These are phyloP conservation scores for Verticillium longisporum DNA, from an alignment of 2,329 filamentous ascomycete species.

Conservation along the genomic window DNA sequence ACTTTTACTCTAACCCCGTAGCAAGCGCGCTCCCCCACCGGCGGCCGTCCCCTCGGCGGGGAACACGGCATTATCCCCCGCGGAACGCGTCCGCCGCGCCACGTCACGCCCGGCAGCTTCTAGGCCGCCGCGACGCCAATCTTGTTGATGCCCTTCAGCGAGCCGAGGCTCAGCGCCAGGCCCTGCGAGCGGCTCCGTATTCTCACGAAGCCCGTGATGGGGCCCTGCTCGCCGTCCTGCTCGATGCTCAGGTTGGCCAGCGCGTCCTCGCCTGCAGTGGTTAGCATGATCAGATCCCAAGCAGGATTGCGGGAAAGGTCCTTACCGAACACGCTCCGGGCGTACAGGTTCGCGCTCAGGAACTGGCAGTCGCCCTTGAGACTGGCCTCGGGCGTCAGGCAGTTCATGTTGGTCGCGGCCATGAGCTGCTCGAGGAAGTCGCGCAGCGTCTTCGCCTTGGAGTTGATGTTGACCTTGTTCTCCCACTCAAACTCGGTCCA, in stretches of 20 bases:
- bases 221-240: slow-evolving; percentile 90
- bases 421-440: slow-evolving; percentile 93
- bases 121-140: slow-evolving; percentile 41
- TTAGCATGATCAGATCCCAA: slow-evolving; percentile 13
- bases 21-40: neutral
- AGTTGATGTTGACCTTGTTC: slow-evolving; percentile 99
- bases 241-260: slow-evolving; percentile 96
- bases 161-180: slow-evolving; percentile 85
- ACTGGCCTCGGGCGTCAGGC: slow-evolving; percentile 90
- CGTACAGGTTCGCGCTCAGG: slow-evolving; percentile 93
- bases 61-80: neutral
- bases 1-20: slow-evolving; percentile 1
- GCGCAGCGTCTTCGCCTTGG: slow-evolving; percentile 83
- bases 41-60: neutral
- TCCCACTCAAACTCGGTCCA: slow-evolving; percentile 99
- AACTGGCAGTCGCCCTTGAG: slow-evolving; percentile 98
- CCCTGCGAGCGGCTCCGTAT: slow-evolving; percentile 97
- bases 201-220: slow-evolving; percentile 93
- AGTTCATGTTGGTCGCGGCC: slow-evolving; percentile 98
- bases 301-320: no score
- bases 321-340: slow-evolving; percentile 96
- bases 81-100: neutral
- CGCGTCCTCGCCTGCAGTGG: slow-evolving; percentile 79
- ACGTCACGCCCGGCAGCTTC: neutral
- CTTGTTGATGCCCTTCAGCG: slow-evolving; percentile 90